Evolutionary conservation across 352 stramenopile genomes (phyloP), one percentile per base, ranked within the genome.

Genomic region (Phytophthora hibernalis): DNA sequence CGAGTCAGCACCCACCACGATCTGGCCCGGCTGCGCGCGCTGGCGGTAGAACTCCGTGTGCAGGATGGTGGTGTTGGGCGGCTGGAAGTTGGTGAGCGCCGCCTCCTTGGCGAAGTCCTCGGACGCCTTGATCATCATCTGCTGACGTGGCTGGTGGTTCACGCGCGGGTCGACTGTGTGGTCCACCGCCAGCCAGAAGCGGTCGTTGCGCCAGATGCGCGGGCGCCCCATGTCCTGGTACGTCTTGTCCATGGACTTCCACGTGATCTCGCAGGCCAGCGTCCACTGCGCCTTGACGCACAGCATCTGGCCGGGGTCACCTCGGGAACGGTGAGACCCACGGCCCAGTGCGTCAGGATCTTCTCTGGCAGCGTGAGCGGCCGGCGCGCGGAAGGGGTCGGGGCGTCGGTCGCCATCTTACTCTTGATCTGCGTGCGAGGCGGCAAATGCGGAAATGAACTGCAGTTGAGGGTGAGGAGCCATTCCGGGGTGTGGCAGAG

Each of bases 211-310:
- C 83, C 83, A 92, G 47, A 95, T 93, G 62, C 83, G 83, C 50
- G 87, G 87, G 15, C 87, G 85, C 13, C 85, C 87, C 83, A 95
- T 95, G 65, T 91, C 83, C 70, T 90, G 83, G 68, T 93, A 92
- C 57, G 85, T 93, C 67, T 95, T 95, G 84, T 95, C 86, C 86
- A 95, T 95, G 16, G 84, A 92, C 72, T 95, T 95, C 86, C 86
- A 95, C 61, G 86, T 95, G 78, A 95, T 92, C 71, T 95, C 86
- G 63, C 86, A 92, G 15, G 86, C 86, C 21, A 95, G 73, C 57
- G 86, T 93, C 86, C 86, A 95, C 70, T 93, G 81, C 42, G 80
- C 76, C 62, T 95, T 93, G 38, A 95, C 86, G 70, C 86, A 95
- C 57, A 95, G 77, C 83, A 95, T 92, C 54, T 95, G 81, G 16